Evolutionary conservation across 179 eudicot genomes (phyloP), one percentile per base, ranked within the genome.

Genomic region (Beta corolliflora): DNA sequence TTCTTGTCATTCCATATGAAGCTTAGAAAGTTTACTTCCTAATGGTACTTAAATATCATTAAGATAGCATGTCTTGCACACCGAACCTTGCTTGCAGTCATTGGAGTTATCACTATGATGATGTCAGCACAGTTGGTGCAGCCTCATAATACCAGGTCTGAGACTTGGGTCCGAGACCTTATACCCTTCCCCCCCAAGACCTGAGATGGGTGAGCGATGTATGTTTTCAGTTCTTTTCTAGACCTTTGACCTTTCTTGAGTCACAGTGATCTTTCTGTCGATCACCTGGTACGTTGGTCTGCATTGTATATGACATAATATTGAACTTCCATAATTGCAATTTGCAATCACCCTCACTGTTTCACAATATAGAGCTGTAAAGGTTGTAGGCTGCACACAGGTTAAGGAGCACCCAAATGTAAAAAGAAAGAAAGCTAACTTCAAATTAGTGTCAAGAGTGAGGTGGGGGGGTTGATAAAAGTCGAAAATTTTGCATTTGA

Each of bases 1-100:
- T 81, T 68, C 75, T 69, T 77, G 15, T 15, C 77, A 23, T 81
- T 65, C 50, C 12, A 58, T 77, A 16, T 46, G 3, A 23, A 60
- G 60, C 72, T 23, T 69, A 4, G 19, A 6, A 55, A 29, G 50
- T 48, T 70, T 31, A 16, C 5, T 58, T 12, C 18, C 44, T 12
- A 18, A 45, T 55, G 31, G 55, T 69, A 69, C 11, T 55, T 56
- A 72, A 44, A 31, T 54, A 68, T 69, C 9, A 23, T n/a, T 18
- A 5, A 48, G n/a, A 54, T 52, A 9, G n/a, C 16, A 14, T 48
- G 18, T 44, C 18, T 16, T 10, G n/a, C 46, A 50, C 41, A 23
- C 25, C 44, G 4, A 66, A 29, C 54, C 19, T 14, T 63, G 56
- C 16, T 50, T 71, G 23, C 10, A 9, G 75, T 13, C 59, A 31